A percentile compares a stretch with the other conserved stretches of the same genome.
phyloP scores from a whole-genome alignment of 768 basidiomycete genomes.

The Pleurotus eryngii region DNA sequence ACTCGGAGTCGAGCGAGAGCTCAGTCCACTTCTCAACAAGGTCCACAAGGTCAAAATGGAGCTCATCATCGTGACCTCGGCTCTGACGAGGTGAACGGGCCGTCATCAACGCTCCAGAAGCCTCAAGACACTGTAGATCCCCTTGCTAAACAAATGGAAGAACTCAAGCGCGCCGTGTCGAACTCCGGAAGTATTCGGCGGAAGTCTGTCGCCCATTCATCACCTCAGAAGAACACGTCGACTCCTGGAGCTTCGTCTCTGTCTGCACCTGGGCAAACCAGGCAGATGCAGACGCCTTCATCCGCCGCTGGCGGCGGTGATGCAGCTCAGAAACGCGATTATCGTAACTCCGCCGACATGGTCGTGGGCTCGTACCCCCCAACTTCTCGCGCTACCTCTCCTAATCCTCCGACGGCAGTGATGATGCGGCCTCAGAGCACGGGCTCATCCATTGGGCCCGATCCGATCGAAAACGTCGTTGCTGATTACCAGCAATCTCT shows the following conservation, averaged over 20 bases:
- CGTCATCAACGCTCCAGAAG: conserved; percentile 26
- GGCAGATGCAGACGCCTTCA: conserved; percentile 8
- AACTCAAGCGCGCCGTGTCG: conserved; percentile 45
- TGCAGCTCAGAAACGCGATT: conserved; percentile 47
- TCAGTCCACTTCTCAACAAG: background rate
- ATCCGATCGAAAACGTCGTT: conserved; percentile 72
- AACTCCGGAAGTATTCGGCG: conserved; percentile 46
- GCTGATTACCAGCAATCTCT: conserved; percentile 79
- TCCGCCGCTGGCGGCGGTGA: conserved; percentile 20
- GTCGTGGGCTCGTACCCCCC: conserved; percentile 76
- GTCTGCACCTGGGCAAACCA: conserved; percentile 28
- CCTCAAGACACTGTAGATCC: conserved; percentile 46
- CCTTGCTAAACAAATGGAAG: conserved; percentile 62
- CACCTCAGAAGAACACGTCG: conserved; percentile 19
- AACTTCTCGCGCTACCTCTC: conserved; percentile 68
- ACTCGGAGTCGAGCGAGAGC: background rate
- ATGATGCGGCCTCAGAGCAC: conserved; percentile 68
- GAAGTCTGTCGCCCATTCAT: conserved; percentile 27
- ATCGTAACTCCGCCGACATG: conserved; percentile 69
- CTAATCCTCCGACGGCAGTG: conserved; percentile 67
- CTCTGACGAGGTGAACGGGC: conserved; percentile 22
- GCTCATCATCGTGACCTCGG: background rate
- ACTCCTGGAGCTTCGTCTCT: conserved; percentile 24
- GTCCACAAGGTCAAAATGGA: conserved; percentile 21
- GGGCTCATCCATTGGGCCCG: conserved; percentile 37